Evolutionary conservation across 495 filamentous ascomycete genomes (phyloP), one percentile per base, ranked within the genome.

Genomic region (Xylaria telfairii): DNA sequence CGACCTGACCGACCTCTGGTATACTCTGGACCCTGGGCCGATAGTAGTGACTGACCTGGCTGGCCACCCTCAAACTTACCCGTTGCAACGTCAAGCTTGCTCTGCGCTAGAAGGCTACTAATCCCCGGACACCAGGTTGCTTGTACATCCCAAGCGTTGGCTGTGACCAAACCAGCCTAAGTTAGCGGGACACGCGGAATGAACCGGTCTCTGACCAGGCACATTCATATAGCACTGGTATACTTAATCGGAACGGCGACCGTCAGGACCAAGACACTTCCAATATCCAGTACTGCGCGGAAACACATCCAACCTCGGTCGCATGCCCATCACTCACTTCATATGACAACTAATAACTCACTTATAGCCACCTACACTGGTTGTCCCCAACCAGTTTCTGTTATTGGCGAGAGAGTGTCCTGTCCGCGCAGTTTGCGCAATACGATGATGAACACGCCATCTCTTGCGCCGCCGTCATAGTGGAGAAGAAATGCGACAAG

Each of bases 21-120:
- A n/a, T n/a, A n/a, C n/a, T n/a, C 30, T 66, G n/a, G 28, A 19
- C 26, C 56, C 56, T 39, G 32, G 30, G 19, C 32, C 17, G 24
- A 28, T 56, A 61, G 71, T 66, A 66, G 42, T 49, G 67, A 69
- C 67, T 61, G 71, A 67, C 41, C 51, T 77, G 62, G 65, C 44
- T 77, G 66, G 65, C 54, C 65, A 56, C 47, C 68, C 69, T 71
- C 72, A 69, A 72, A 70, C 74, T 73, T 72, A 71, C 71, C 72
- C 72, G 67, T 73, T 74, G 71, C 74, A 74, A 78, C 73, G 61
- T 69, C 69, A 56, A 73, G 46, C 65, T 76, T 65, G 47, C n/a
- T 54, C 24, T 39, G 34, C 19, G 44, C 26, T 65, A 65, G 62
- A 2, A 13, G 37, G 28, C 9, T 51, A 37, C 41, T 69, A 69